Evolutionary conservation across 2,329 filamentous ascomycete species (phyloP).

Genomic region (Cladophialophora bantiana): DNA sequence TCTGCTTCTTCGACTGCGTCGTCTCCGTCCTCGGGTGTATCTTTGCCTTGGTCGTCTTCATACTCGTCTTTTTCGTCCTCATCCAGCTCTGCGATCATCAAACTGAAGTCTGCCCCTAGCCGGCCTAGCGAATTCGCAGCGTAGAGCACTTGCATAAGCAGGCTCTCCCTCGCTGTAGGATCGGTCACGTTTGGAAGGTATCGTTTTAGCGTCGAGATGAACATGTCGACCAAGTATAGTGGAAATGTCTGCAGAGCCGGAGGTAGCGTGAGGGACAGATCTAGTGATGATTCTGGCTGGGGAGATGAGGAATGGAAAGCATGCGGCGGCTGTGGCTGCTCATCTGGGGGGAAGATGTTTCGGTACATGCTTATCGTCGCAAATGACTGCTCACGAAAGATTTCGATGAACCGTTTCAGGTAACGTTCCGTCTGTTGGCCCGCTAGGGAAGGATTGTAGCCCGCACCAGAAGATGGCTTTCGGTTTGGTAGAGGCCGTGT

Average conservation of each 20-base stretch:
- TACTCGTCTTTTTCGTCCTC: conserved; percentile 52
- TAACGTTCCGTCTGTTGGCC: conserved; percentile 95
- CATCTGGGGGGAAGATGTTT: conserved; percentile 72
- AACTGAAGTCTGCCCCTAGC: conserved; percentile 89
- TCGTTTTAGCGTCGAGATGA: conserved; percentile 69
- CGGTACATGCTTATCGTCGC: conserved; percentile 93
- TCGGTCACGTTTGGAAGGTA: conserved; percentile 41
- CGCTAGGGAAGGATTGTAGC: conserved; percentile 41
- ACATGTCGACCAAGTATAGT: conserved; percentile 78
- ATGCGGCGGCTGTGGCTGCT: conserved; percentile 41
- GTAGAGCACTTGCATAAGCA: conserved; percentile 41
- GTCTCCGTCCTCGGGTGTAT: conserved; percentile 41
- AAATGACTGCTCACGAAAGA: conserved; percentile 97
- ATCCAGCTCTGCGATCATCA: conserved; percentile 71
- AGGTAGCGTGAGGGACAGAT: conserved; percentile 63
- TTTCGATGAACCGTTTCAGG: conserved; percentile 93
- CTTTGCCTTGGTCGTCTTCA: conserved; percentile 46
- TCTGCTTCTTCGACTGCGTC: too few relatives aligned
- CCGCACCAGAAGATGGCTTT: conserved; percentile 16
- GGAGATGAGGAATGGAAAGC: conserved; percentile 41
- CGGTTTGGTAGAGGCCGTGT: conserved; percentile 21
- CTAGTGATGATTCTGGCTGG: conserved; percentile 12
- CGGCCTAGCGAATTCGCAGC: conserved; percentile 83
- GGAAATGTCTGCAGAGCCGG: conserved; percentile 84
- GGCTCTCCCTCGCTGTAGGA: conserved; percentile 61